These are phyloP conservation scores for Trichothecium roseum DNA, from an alignment of 2,329 filamentous ascomycete species.

Conservation along the genomic window DNA sequence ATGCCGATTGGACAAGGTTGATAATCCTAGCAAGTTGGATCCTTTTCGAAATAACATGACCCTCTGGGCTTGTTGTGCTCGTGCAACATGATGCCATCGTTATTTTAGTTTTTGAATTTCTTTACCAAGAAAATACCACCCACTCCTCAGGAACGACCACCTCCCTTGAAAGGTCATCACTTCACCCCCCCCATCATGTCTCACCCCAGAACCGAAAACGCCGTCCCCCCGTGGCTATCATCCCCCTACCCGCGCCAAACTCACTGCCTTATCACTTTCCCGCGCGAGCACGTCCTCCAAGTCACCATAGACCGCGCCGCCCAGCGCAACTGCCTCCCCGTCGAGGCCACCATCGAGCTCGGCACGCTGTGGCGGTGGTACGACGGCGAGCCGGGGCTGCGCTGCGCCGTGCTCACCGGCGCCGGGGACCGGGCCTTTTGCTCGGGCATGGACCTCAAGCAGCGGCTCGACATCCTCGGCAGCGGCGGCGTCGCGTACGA, in stretches of 20 bases:
- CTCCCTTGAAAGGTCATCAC: no score
- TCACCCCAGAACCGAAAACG: constrained; percentile 12
- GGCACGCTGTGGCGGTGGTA: constrained; percentile 38
- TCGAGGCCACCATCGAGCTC: constrained; percentile 24
- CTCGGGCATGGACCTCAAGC: constrained; percentile 42
- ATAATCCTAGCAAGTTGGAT: no score
- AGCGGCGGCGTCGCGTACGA: constrained; percentile 15
- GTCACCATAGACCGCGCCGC: constrained; percentile 32
- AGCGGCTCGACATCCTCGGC: constrained; percentile 23
- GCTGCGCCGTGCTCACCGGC: constrained; percentile 41
- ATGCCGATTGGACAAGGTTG: no score
- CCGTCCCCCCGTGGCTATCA: constrained; percentile 21
- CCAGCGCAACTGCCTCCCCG: constrained; percentile 29
- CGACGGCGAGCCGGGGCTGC: constrained; percentile 35
- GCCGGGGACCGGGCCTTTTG: constrained; percentile 39
- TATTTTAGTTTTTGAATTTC: no score
- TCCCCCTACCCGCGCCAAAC: constrained; percentile 18
- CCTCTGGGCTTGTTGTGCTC: no score
- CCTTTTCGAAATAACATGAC: no score
- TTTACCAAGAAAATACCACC: no score
- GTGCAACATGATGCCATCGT: no score
- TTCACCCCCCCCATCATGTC: constrained; percentile 10
- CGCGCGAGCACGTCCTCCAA: constrained; percentile 27
- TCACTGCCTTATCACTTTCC: constrained; percentile 26
- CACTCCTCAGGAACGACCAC: no score